Conservation (phyloP, 2,329 filamentous ascomycete species). For the Fusarium duplospermum region DNA sequence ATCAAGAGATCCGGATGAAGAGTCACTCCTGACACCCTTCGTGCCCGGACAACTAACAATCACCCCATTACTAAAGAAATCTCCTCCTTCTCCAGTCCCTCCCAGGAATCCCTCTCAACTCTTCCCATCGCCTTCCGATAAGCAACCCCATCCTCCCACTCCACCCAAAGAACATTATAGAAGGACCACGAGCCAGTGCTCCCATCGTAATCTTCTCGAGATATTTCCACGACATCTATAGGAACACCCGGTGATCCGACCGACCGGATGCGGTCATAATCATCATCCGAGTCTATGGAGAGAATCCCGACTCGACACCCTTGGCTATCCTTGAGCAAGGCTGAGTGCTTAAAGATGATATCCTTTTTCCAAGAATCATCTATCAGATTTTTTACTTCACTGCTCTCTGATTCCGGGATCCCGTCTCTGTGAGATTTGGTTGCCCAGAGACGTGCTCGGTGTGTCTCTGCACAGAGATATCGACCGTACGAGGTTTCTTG, state of each 20-base stretch:
- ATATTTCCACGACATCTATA: constrained; percentile 3
- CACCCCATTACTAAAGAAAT: constrained; percentile 8
- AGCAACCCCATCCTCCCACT: constrained; percentile 9
- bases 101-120: constrained; percentile 5
- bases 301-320: constrained; percentile 7
- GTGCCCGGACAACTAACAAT: neutral
- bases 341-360: neutral
- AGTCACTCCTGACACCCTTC: too few species aligned
- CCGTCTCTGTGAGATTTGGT: neutral
- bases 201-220: neutral
- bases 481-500: neutral
- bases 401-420: neutral
- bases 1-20: too few species aligned
- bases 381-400: neutral
- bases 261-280: neutral
- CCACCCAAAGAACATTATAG: constrained; percentile 18
- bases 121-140: constrained; percentile 10
- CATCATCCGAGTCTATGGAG: neutral
- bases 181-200: constrained; percentile 1
- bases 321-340: neutral
- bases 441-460: neutral
- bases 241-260: neutral
- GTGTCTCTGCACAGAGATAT: constrained; percentile 12
- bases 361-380: neutral
- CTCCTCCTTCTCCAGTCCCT: constrained; percentile 3